Percentiles rank a stretch among this genome's conserved stretches.
These are phyloP conservation scores for Hypoxylon rickii DNA, from an alignment of 495 filamentous ascomycete species.

Conservation along the genomic window DNA sequence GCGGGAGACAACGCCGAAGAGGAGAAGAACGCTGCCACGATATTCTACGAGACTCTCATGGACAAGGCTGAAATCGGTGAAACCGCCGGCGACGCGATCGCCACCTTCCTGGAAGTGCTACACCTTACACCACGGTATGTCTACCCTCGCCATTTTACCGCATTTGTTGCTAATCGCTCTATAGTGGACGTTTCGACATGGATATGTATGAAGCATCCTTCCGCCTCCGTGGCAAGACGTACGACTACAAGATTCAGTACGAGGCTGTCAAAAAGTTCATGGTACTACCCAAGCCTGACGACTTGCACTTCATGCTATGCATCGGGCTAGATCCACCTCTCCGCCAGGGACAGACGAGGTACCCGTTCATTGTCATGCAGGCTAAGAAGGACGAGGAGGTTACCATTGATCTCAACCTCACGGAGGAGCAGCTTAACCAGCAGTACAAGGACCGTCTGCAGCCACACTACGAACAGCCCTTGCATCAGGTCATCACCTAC, in stretches of 20 bases:
- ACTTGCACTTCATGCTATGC: constrained; percentile 90
- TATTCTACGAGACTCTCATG: constrained; percentile 97
- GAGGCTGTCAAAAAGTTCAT: constrained; percentile 98
- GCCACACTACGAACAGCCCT: constrained; percentile 86
- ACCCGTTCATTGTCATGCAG: constrained; percentile 99
- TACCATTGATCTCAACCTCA: constrained; percentile 94
- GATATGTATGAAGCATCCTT: constrained; percentile 99
- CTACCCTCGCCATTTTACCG: neutral
- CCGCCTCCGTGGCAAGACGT: constrained; percentile 96
- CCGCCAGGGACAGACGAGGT: constrained; percentile 95
- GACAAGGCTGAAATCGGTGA: constrained; percentile 99
- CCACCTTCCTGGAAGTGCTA: constrained; percentile 94
- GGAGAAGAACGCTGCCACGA: constrained; percentile 88
- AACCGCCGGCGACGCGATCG: constrained; percentile 94
- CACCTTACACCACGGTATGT: constrained; percentile 93
- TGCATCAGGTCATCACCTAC: constrained; percentile 87
- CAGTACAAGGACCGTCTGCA: constrained; percentile 90
- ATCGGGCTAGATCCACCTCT: constrained; percentile 95
- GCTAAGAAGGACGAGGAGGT: constrained; percentile 98
- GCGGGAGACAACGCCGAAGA: constrained; percentile 72
- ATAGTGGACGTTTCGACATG: constrained; percentile 97
- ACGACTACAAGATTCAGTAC: constrained; percentile 99
- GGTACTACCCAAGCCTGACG: constrained; percentile 95
- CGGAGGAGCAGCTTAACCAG: constrained; percentile 77
- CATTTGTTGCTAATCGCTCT: constrained; percentile 38